Percentiles rank a stretch among this genome's conserved stretches.
Evolutionary conservation across 2,329 filamentous ascomycete genomes (phyloP).

Genomic region (Mycosphaerella arachidis): DNA sequence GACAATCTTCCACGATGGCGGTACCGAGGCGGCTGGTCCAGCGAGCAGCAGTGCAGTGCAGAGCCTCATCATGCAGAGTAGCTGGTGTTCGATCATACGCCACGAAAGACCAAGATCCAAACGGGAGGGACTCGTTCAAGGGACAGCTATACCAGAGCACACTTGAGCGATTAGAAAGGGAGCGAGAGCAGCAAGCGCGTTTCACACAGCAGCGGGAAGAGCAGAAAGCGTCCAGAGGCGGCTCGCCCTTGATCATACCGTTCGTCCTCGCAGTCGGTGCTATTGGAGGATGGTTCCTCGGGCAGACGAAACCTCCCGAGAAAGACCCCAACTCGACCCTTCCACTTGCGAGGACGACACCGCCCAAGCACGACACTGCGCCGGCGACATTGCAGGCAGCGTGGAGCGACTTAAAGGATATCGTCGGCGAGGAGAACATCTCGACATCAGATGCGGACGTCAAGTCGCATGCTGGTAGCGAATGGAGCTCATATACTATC

Average conservation of each 20-base stretch:
- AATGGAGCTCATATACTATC: conserved; percentile 56
- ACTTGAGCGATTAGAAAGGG: conserved; percentile 53
- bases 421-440: conserved; percentile 61
- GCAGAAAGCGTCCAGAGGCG: conserved; percentile 26
- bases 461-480: conserved; percentile 55
- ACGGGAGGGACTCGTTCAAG: conserved; percentile 48
- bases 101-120: conserved; percentile 32
- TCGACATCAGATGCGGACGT: conserved; percentile 53
- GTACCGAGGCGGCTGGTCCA: conserved; percentile 15
- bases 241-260: conserved; percentile 30
- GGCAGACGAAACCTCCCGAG: conserved; percentile 44
- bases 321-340: conserved; percentile 52
- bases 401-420: conserved; percentile 58
- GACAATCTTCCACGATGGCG: conserved; percentile 26
- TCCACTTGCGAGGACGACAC: conserved; percentile 45
- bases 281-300: conserved; percentile 54
- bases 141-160: conserved; percentile 61
- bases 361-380: conserved; percentile 53
- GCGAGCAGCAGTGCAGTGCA: conserved; percentile 14
- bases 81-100: conserved; percentile 34
- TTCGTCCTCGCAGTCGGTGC: conserved; percentile 48
- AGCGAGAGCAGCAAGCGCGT: conserved; percentile 53
- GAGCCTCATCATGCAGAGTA: conserved; percentile 1
- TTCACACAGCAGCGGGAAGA: conserved; percentile 39
- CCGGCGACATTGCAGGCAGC: conserved; percentile 58